Evolutionary conservation across 1,284 basidiomycete species (phyloP), one percentile per base, ranked within the genome.

Genomic region (Leccinum solheimii): DNA sequence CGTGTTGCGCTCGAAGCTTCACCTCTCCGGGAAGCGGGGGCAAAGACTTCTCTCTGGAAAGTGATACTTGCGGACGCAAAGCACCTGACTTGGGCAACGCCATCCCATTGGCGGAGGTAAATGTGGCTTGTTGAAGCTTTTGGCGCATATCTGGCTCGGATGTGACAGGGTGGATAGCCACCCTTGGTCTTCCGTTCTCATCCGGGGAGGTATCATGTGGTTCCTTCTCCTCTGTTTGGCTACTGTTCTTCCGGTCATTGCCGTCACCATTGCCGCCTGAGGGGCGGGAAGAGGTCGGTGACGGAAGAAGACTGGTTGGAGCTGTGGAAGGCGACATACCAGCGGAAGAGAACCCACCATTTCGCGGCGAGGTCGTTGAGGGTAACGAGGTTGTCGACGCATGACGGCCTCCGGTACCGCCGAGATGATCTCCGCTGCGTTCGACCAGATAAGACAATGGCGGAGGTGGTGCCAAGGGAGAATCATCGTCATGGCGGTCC

Each of bases 361-460:
- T 75, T 65, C 83, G 87, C 48, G 85, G 83, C 21, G 86, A 86
- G 43, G 79, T 71, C 57, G 81, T 79, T 23, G 85, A 84, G 7
- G 85, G 82, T 53, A 91, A 76, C 26, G 88, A 89, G 26, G 86
- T 84, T 10, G 87, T 87, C 16, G 90, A 91, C 30, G 82, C 79
- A 70, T 88, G 88, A 10, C 88, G 83, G 64, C 76, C 75, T 34
- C 71, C 72, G 4, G 64, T 6, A 49, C 77, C 74, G 40, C 72
- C 73, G 52, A 73, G 75, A 36, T 77, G 78, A 52, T 87, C 83
- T 23, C 78, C 77, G 51, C 83, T 79, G 58, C 90, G 83, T 65
- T 86, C 84, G 2, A 94, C 90, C 43, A 95, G 83, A 76, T 93
- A 94, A 0, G 91, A 91, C 60, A 95, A 73, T 2, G 92, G 89